Base-by-base conservation (phyloP, 805 yeast genomes). In the Isabelozyma rhagii region DNA sequence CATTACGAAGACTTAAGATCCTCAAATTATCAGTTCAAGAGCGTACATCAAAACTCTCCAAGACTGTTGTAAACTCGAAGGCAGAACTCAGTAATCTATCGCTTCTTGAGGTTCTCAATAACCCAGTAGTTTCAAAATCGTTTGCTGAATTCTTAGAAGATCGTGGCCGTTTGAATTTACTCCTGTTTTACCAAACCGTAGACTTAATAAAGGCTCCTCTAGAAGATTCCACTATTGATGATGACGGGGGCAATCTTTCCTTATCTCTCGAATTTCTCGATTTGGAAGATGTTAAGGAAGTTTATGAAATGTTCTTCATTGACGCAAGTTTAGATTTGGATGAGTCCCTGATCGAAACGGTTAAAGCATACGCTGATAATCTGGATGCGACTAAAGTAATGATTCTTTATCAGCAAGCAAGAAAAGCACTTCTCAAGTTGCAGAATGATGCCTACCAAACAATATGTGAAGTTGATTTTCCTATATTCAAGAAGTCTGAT, bases 151-250 rank as follows among this genome's bases (percentile, higher is more conserved):
- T 53, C 40, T 50, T 68, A 54, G 47, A 43, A 14, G 44, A 53
- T 17, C 50, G 47, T 13, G 50, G 52, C 14, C 51, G 59, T 25
- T 34, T 28, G 7, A 42, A 52, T 0, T 60, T 83, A 28, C 59
- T 89, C 4, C 84, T 83, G 42, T 83, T 82, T 52, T 87, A 91
- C 89, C 62, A 79, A 4, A 77, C 80, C 2, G 85, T 89, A 2
- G 87, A 89, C 52, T 73, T 79, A 0, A 76, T 89, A 39, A 81
- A 83, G 56, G 87, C 87, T 45, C 96, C 97, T 0, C 64, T 91
- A 14, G 89, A 84, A 53, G 87, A 79, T 50, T 41, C 60, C 18
- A 49, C 59, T 21, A 48, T 60, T 5, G 65, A 67, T 41, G 62
- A 68, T 18, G 60, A 61, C 42, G 67, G 63, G 1, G 61, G 64